These are phyloP conservation scores for Phtheirospermum japonicum DNA, from an alignment of 257 asterid genomes.

Conservation along the genomic window DNA sequence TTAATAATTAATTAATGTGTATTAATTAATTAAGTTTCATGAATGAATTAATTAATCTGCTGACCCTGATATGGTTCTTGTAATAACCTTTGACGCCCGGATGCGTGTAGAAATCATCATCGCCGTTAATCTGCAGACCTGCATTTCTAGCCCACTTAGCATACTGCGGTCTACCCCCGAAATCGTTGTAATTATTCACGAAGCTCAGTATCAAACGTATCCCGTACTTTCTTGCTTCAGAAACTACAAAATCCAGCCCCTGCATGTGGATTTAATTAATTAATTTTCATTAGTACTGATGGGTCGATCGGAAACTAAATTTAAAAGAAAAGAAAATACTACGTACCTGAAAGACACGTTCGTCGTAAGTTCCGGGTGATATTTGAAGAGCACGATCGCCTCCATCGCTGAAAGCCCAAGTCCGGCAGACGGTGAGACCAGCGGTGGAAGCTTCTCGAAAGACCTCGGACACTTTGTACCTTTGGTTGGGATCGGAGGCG, in stretches of 20 bases:
- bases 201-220: conserved; percentile 59
- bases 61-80: conserved; percentile 53
- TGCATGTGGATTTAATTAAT: conserved; percentile 10
- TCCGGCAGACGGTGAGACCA: conserved; percentile 60
- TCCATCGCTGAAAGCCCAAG: conserved; percentile 80
- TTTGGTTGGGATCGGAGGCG: conserved; percentile 45
- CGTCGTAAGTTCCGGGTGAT: conserved; percentile 68
- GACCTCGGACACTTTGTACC: conserved; percentile 54
- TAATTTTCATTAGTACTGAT: too few species aligned
- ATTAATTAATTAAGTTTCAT: neutral
- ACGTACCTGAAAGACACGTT: conserved; percentile 63
- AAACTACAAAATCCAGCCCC: conserved; percentile 71
- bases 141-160: conserved; percentile 59
- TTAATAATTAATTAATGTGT: too few species aligned
- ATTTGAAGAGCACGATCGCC: conserved; percentile 49
- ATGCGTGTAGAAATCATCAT: conserved; percentile 77
- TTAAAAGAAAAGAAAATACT: too few species aligned
- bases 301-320: too few species aligned
- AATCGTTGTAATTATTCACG: conserved; percentile 61
- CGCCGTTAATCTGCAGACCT: conserved; percentile 39
- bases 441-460: conserved; percentile 53
- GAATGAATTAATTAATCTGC: neutral
- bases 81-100: conserved; percentile 49
- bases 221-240: conserved; percentile 60
- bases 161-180: conserved; percentile 60